phyloP scores from a whole-genome alignment of 371 early-diverging fungal species.

The Mortierella polycephala region DNA sequence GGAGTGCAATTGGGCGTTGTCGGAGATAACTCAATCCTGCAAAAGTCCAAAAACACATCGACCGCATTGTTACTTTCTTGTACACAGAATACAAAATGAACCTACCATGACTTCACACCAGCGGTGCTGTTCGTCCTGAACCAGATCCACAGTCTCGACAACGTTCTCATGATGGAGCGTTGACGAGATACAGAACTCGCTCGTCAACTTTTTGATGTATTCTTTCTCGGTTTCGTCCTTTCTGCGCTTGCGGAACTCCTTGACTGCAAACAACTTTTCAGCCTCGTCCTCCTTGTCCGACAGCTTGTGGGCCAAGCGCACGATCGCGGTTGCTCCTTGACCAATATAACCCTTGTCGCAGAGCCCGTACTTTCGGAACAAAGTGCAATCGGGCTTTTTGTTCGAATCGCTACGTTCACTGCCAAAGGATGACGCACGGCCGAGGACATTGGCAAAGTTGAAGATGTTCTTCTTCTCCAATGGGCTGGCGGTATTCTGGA shows the following conservation, averaged over 20 bases:
- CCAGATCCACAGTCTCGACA: conserved; percentile 91
- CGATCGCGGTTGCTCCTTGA: conserved; percentile 93
- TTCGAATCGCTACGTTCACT: conserved; percentile 36
- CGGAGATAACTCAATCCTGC: not conserved
- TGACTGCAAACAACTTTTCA: conserved; percentile 88
- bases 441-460: conserved; percentile 50
- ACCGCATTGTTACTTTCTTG: not conserved
- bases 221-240: conserved; percentile 87
- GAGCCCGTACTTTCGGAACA: conserved; percentile 78
- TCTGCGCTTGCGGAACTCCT: conserved; percentile 89
- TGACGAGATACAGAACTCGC: conserved; percentile 93
- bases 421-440: conserved; percentile 47
- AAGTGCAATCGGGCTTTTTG: conserved; percentile 36
- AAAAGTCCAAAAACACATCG: not conserved
- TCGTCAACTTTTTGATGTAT: conserved; percentile 88
- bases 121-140: conserved; percentile 81
- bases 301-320: conserved; percentile 82
- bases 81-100: not conserved
- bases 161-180: conserved; percentile 88
- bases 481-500: conserved; percentile 18
- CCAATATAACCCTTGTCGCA: conserved; percentile 86
- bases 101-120: conserved; percentile 95
- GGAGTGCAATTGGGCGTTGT: not conserved
- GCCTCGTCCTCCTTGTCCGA: conserved; percentile 53
- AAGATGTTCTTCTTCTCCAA: conserved; percentile 51